Conservation (phyloP, 2,329 filamentous ascomycete species). For the Sporothrix globosa region DNA sequence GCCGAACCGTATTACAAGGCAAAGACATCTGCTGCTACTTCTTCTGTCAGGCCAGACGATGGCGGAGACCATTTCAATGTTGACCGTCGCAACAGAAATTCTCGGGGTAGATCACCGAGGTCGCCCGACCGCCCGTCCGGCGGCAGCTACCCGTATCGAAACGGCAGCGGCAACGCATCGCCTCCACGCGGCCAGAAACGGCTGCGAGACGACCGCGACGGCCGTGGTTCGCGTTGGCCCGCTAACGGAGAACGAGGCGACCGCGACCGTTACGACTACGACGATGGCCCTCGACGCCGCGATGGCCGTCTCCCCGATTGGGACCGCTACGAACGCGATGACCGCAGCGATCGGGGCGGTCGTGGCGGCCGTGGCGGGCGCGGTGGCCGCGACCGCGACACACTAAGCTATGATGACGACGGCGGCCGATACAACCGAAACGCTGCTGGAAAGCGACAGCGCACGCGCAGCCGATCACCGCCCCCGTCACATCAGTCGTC, state of each 20-base stretch:
- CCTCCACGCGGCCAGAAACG: constrained; percentile 72
- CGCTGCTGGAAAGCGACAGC: constrained; percentile 55
- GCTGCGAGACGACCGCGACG: constrained; percentile 47
- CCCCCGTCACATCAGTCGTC: constrained; percentile 29
- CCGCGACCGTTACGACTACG: constrained; percentile 59
- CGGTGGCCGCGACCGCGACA: constrained; percentile 35
- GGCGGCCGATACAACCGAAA: constrained; percentile 49
- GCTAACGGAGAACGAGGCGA: no score
- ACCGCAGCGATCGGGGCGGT: constrained; percentile 39
- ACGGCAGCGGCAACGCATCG: constrained; percentile 21
- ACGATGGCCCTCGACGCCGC: constrained; percentile 52
- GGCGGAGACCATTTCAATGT: constrained; percentile 74
- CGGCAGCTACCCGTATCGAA: constrained; percentile 51
- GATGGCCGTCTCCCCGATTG: constrained; percentile 31
- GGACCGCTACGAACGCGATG: constrained; percentile 53
- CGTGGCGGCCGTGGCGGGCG: constrained; percentile 18
- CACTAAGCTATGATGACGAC: constrained; percentile 38
- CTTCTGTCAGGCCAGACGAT: constrained; percentile 47
- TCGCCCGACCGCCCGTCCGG: constrained; percentile 50
- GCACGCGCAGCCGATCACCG: constrained; percentile 60
- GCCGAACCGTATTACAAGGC: constrained; percentile 70
- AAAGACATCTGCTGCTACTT: constrained; percentile 71
- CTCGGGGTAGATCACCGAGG: constrained; percentile 59
- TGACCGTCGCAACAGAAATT: constrained; percentile 87
- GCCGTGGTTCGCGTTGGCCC: not conserved